These are phyloP conservation scores for Mrakia blollopis DNA, from an alignment of 768 basidiomycete genomes.

Conservation along the genomic window DNA sequence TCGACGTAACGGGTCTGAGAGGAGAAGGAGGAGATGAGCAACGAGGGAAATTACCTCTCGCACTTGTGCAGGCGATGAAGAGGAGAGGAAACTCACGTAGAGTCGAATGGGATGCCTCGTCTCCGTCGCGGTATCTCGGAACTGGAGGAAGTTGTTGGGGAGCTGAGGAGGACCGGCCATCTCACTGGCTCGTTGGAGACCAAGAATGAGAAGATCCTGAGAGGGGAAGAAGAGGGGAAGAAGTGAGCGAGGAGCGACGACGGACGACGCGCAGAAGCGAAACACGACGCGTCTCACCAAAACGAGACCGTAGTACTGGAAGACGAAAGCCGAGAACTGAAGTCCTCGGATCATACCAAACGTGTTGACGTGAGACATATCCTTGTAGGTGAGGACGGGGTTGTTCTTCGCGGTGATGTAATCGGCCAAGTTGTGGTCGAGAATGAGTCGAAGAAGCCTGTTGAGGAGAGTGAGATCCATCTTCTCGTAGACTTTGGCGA, in stretches of 20 bases:
- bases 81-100: conserved; percentile 49
- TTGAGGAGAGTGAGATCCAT: conserved; percentile 94
- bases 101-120: conserved; percentile 95
- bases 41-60: background rate
- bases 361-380: conserved; percentile 58
- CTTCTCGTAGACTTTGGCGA: conserved; percentile 98
- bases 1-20: conserved; percentile 81
- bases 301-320: conserved; percentile 63
- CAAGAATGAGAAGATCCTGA: conserved; percentile 89
- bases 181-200: conserved; percentile 95
- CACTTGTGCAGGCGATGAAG: too few species aligned
- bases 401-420: conserved; percentile 99
- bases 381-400: conserved; percentile 36
- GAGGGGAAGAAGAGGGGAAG: conserved; percentile 42
- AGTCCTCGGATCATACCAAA: conserved; percentile 95
- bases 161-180: conserved; percentile 97
- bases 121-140: conserved; percentile 89
- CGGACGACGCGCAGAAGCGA: background rate
- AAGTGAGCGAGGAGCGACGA: background rate
- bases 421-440: conserved; percentile 97
- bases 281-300: conserved; percentile 4
- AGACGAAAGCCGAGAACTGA: conserved; percentile 97
- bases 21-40: background rate
- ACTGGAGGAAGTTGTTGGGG: conserved; percentile 98
- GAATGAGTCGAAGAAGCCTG: conserved; percentile 86